A percentile compares a stretch with the other conserved stretches of the same genome.
These are phyloP conservation scores for Suhomyces coccinellae DNA, from an alignment of 1,139 yeast genomes.

Conservation along the genomic window DNA sequence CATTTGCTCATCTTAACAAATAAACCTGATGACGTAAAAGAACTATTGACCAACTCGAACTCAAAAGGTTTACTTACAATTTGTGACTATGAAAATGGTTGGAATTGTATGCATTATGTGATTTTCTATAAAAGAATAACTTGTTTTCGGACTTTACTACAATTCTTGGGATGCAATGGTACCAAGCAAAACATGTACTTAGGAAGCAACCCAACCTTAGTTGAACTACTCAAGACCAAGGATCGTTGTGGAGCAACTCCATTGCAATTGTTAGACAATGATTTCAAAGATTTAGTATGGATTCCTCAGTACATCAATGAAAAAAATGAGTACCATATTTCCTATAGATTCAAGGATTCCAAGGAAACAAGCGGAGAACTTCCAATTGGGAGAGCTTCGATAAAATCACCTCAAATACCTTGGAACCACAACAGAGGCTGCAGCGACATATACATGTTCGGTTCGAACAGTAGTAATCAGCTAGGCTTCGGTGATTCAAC, in stretches of 20 bases:
- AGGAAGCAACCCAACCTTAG: slow-evolving; percentile 20
- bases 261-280: slow-evolving; percentile 53
- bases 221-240: slow-evolving; percentile 51
- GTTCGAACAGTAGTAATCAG: slow-evolving; percentile 64
- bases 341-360: slow-evolving; percentile 21
- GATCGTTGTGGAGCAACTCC: slow-evolving; percentile 73
- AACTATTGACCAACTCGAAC: slow-evolving; percentile 50
- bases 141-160: slow-evolving; percentile 54
- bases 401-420: slow-evolving; percentile 10
- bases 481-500: slow-evolving; percentile 71
- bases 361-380: slow-evolving; percentile 6
- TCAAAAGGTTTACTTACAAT: slow-evolving; percentile 36
- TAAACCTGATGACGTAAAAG: slow-evolving; percentile 45
- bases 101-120: slow-evolving; percentile 78
- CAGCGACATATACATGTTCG: slow-evolving; percentile 61
- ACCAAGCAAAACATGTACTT: slow-evolving; percentile 18
- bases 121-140: slow-evolving; percentile 58
- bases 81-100: slow-evolving; percentile 74
- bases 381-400: slow-evolving; percentile 7
- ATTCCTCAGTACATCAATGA: slow-evolving; percentile 48
- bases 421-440: slow-evolving; percentile 52
- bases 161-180: slow-evolving; percentile 23
- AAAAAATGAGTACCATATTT: slow-evolving; percentile 23
- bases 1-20: slow-evolving; percentile 60
- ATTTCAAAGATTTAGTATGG: slow-evolving; percentile 42